phyloP scores from a whole-genome alignment of 2,329 filamentous ascomycete genomes.

The Neonectria magnoliae region DNA sequence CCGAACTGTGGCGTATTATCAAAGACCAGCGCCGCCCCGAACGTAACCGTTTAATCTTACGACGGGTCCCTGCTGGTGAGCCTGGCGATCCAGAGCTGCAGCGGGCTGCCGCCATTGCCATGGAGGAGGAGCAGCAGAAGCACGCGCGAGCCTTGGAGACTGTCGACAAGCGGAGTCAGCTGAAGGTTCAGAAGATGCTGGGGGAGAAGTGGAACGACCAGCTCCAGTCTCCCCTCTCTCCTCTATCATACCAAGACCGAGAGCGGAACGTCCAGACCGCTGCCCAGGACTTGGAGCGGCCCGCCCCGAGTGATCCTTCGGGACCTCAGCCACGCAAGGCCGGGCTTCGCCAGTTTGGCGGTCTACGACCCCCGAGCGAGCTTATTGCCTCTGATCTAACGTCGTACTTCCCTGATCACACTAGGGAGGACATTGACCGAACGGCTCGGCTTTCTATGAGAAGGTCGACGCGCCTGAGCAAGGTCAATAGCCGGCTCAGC shows the following conservation, averaged over 20 bases:
- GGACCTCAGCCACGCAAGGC: conserved; percentile 59
- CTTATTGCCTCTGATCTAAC: conserved; percentile 96
- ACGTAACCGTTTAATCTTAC: conserved; percentile 87
- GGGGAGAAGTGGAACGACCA: conserved; percentile 87
- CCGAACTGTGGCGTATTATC: conserved; percentile 90
- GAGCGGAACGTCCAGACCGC: conserved; percentile 73
- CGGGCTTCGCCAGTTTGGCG: conserved; percentile 84
- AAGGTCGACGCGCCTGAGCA: conserved; percentile 88
- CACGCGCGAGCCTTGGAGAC: conserved; percentile 71
- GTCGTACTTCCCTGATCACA: conserved; percentile 96
- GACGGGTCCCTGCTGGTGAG: conserved; percentile 91
- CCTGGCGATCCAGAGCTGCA: conserved; percentile 88
- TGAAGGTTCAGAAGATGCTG: conserved; percentile 88
- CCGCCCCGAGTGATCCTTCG: conserved; percentile 58
- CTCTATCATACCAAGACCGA: conserved; percentile 76
- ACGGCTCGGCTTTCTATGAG: conserved; percentile 93
- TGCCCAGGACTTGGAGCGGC: conserved; percentile 67
- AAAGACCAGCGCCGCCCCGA: conserved; percentile 87
- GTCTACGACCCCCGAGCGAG: conserved; percentile 92
- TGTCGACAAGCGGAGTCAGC: conserved; percentile 80
- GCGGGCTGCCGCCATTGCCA: conserved; percentile 86
- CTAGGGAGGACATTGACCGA: conserved; percentile 92
- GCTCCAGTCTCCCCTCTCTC: conserved; percentile 86
- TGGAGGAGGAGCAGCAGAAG: conserved; percentile 83
- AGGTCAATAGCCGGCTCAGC: conserved; percentile 90